Conservation (phyloP, 768 basidiomycete genomes). For the Rhizopogon roseolus region DNA sequence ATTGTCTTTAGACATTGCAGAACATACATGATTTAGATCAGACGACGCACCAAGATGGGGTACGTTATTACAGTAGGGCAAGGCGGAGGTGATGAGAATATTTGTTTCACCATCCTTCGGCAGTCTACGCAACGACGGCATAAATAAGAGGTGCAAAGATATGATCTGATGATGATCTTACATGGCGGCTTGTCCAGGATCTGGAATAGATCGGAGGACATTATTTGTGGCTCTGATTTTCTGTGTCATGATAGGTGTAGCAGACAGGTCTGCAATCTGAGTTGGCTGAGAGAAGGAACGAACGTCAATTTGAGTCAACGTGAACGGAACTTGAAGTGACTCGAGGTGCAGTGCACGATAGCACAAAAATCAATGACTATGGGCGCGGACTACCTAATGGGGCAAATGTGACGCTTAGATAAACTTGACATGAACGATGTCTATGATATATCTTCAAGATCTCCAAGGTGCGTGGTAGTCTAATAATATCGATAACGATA, state of each 20-base stretch:
- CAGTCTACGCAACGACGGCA: slow-evolving; percentile 32
- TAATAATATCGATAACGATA: neutral
- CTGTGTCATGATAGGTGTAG: slow-evolving; percentile 37
- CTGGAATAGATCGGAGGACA: slow-evolving; percentile 45
- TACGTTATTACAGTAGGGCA: slow-evolving; percentile 97
- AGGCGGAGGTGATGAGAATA: slow-evolving; percentile 87
- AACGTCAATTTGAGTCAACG: too few relatives aligned
- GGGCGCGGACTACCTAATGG: too few relatives aligned
- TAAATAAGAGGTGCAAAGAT: neutral
- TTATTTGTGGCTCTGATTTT: slow-evolving; percentile 48
- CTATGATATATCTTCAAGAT: too few relatives aligned
- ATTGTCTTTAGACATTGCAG: neutral
- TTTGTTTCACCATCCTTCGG: slow-evolving; percentile 88
- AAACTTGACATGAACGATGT: too few relatives aligned
- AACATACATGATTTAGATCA: slow-evolving; percentile 4
- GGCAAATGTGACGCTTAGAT: too few relatives aligned
- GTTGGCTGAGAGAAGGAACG: too few relatives aligned
- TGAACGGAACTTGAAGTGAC: too few relatives aligned
- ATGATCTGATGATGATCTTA: slow-evolving; percentile 17
- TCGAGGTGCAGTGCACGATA: too few relatives aligned
- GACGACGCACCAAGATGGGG: slow-evolving; percentile 78
- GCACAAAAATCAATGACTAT: too few relatives aligned
- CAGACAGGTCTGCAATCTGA: too few relatives aligned
- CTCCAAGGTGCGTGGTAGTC: neutral
- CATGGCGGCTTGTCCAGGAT: slow-evolving; percentile 49